phyloP scores from a whole-genome alignment of 83 land plant species.

The Larix sibirica region DNA sequence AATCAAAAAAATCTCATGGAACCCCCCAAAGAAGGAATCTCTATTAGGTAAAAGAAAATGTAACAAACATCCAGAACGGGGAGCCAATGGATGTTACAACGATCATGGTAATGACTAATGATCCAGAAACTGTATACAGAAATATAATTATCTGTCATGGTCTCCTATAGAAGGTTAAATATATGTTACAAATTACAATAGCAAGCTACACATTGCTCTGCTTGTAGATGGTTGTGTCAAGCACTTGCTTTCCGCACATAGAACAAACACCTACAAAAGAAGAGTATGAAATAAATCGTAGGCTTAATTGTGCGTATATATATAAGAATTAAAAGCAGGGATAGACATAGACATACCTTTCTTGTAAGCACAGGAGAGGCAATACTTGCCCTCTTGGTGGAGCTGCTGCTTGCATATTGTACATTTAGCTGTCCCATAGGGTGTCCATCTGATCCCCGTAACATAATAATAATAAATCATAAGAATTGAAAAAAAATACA shows the following conservation, averaged over 20 bases:
- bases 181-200: no score
- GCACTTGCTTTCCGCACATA: conserved; percentile 99
- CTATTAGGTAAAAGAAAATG: not conserved
- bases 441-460: conserved; percentile 65
- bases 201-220: conserved; percentile 86
- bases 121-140: not conserved
- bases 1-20: not conserved
- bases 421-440: conserved; percentile 85
- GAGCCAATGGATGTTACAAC: not conserved
- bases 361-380: conserved; percentile 84
- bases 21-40: not conserved
- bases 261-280: conserved; percentile 89
- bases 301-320: not conserved
- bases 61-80: not conserved
- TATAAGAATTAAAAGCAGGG: not conserved
- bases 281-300: not conserved
- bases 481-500: not conserved
- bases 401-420: conserved; percentile 96
- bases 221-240: conserved; percentile 89
- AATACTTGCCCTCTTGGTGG: conserved; percentile 91
- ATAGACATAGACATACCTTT: conserved; percentile 51
- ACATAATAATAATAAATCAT: not conserved
- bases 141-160: not conserved
- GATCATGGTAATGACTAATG: not conserved
- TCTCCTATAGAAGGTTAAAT: not conserved